Conservation (phyloP, 2,329 filamentous ascomycete species). For the Helotiales sp. region DNA sequence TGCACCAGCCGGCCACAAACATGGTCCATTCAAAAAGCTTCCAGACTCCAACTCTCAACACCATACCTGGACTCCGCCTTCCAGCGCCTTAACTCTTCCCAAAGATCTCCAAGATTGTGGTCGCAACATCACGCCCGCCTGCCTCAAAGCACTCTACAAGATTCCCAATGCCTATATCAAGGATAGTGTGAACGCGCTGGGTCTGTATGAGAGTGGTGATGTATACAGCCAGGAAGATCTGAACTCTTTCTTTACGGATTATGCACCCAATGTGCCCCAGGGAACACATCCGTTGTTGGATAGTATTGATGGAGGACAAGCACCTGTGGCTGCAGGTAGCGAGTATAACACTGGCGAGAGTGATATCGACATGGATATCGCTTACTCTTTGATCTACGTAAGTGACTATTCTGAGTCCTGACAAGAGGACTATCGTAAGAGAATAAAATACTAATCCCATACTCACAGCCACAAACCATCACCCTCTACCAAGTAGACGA, state of each 20-base stretch:
- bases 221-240: constrained; percentile 38
- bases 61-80: background rate
- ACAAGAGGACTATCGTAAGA: too few relatives aligned
- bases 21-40: constrained; percentile 9
- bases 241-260: constrained; percentile 31
- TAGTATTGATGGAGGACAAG: constrained; percentile 34
- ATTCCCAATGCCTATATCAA: constrained; percentile 42
- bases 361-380: constrained; percentile 41
- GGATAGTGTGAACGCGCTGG: constrained; percentile 46
- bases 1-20: background rate
- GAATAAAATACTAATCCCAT: constrained; percentile 2
- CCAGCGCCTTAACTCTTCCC: constrained; percentile 7
- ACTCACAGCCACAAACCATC: constrained; percentile 46
- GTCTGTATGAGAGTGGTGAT: constrained; percentile 52
- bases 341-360: constrained; percentile 33
- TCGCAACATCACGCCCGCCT: constrained; percentile 55
- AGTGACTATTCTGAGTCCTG: constrained; percentile 1
- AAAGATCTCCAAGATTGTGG: constrained; percentile 43
- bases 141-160: constrained; percentile 53
- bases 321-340: constrained; percentile 20
- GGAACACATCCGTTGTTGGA: constrained; percentile 33
- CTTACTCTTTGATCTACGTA: constrained; percentile 46
- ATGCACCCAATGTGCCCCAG: constrained; percentile 32
- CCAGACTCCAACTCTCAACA: background rate
- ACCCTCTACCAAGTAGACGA: constrained; percentile 48